Conservation (phyloP, 345 rosid species). For the Heritiera fomes region DNA sequence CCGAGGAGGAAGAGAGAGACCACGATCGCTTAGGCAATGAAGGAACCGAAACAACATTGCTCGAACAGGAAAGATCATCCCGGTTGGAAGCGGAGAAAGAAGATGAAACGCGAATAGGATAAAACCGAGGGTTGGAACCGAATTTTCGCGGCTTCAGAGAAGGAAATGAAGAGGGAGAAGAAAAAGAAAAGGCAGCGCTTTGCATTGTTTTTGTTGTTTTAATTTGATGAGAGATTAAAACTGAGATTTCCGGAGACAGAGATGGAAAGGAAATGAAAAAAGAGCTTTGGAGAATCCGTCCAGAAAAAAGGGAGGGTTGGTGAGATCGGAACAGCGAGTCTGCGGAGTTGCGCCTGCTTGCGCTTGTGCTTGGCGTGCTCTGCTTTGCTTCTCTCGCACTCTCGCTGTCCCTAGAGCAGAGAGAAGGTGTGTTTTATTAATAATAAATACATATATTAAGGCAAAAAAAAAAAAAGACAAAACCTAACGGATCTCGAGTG, state of each 20-base stretch:
- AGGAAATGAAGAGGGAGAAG: conserved; percentile 38
- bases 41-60: conserved; percentile 45
- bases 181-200: conserved; percentile 58
- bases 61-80: conserved; percentile 33
- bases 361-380: too few species aligned
- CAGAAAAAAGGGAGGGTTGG: conserved; percentile 19
- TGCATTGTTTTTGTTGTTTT: conserved; percentile 47
- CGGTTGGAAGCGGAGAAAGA: conserved; percentile 35
- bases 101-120: conserved; percentile 38
- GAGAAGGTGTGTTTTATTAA: too few species aligned
- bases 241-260: not conserved
- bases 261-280: not conserved
- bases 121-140: conserved; percentile 22
- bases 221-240: conserved; percentile 29
- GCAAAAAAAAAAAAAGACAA: too few species aligned
- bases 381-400: conserved; percentile 10
- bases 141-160: conserved; percentile 35
- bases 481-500: not conserved
- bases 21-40: conserved; percentile 67
- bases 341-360: too few species aligned
- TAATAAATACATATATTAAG: too few species aligned
- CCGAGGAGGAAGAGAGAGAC: conserved; percentile 40
- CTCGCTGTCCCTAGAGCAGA: too few species aligned
- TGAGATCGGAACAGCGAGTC: conserved; percentile 15
- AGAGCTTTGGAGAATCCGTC: conserved; percentile 51